Percentiles rank a stretch among this genome's conserved stretches.
Evolutionary conservation across 345 rosid genomes (phyloP).

Genomic region (Chamaenerion angustifolium): DNA sequence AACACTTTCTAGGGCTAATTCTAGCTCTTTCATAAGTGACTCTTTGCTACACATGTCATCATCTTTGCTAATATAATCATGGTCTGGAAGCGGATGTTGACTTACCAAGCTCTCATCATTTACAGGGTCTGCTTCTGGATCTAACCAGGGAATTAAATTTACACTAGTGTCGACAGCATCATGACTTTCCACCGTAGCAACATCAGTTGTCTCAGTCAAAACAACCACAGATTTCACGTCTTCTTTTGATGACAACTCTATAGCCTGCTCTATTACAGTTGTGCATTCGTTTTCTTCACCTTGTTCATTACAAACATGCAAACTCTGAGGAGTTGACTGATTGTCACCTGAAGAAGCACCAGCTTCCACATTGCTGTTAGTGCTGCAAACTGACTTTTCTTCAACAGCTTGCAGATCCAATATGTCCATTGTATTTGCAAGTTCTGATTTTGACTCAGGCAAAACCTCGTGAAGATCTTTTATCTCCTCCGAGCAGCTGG

Average conservation of each 20-base stretch:
- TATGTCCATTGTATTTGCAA: slow-evolving; percentile 19
- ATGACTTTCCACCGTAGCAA: slow-evolving; percentile 14
- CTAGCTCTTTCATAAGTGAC: slow-evolving; percentile 58
- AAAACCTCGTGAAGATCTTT: slow-evolving; percentile 77
- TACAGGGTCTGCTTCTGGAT: too few relatives aligned
- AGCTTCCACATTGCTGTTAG: slow-evolving; percentile 24
- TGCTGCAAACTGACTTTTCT: too few relatives aligned
- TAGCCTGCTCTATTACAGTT: slow-evolving; percentile 25
- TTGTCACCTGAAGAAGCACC: slow-evolving; percentile 10
- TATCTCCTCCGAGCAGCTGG: slow-evolving; percentile 22
- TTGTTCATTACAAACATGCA: slow-evolving; percentile 14
- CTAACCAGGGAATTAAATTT: background rate
- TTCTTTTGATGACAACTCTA: slow-evolving; percentile 22
- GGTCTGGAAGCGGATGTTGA: too few relatives aligned
- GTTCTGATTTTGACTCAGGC: slow-evolving; percentile 36
- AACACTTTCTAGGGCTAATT: slow-evolving; percentile 46
- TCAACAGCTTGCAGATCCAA: slow-evolving; percentile 34
- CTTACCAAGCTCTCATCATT: too few relatives aligned
- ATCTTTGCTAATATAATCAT: slow-evolving; percentile 11
- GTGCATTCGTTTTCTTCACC: slow-evolving; percentile 23
- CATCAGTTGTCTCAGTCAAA: slow-evolving; percentile 9
- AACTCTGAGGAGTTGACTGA: slow-evolving; percentile 10
- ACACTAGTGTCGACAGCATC: slow-evolving; percentile 18
- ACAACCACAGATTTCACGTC: slow-evolving; percentile 16
- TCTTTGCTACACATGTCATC: slow-evolving; percentile 40